Percentiles rank a stretch among this genome's conserved stretches.
These are phyloP conservation scores for Leucaena leucocephala DNA, from an alignment of 306 rosid species.

Conservation along the genomic window DNA sequence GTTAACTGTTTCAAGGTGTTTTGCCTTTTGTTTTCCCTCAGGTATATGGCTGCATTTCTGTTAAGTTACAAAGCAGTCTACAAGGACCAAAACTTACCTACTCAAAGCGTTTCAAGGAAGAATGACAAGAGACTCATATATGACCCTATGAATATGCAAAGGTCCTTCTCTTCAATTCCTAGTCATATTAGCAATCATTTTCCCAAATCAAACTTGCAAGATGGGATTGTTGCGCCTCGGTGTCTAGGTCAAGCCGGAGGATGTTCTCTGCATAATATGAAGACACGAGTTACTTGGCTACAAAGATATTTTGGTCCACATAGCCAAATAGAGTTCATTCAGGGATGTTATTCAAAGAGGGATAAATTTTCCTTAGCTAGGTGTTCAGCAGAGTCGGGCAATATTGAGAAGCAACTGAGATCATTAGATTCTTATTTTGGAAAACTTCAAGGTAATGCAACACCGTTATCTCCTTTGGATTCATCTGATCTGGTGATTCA, in stretches of 20 bases:
- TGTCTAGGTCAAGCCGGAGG: constrained; percentile 32
- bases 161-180: constrained; percentile 29
- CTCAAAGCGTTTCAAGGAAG: constrained; percentile 26
- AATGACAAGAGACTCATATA: constrained; percentile 35
- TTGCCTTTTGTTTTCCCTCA: constrained; percentile 27
- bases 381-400: constrained; percentile 46
- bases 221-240: constrained; percentile 8
- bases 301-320: constrained; percentile 19
- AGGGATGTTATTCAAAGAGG: background rate
- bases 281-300: constrained; percentile 5
- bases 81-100: constrained; percentile 41
- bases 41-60: constrained; percentile 66
- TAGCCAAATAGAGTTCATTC: background rate
- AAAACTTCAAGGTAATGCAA: constrained; percentile 52
- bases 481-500: constrained; percentile 39
- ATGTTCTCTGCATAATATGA: constrained; percentile 22
- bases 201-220: constrained; percentile 26
- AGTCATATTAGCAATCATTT: constrained; percentile 5
- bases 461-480: constrained; percentile 27
- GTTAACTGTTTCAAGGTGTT: background rate
- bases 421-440: constrained; percentile 68
- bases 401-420: constrained; percentile 57
- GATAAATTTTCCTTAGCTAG: constrained; percentile 24
- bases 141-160: constrained; percentile 14
- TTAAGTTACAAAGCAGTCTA: constrained; percentile 45